Evolutionary conservation across 768 basidiomycete species (phyloP).

Genomic region (Pisolithus marmoratus): DNA sequence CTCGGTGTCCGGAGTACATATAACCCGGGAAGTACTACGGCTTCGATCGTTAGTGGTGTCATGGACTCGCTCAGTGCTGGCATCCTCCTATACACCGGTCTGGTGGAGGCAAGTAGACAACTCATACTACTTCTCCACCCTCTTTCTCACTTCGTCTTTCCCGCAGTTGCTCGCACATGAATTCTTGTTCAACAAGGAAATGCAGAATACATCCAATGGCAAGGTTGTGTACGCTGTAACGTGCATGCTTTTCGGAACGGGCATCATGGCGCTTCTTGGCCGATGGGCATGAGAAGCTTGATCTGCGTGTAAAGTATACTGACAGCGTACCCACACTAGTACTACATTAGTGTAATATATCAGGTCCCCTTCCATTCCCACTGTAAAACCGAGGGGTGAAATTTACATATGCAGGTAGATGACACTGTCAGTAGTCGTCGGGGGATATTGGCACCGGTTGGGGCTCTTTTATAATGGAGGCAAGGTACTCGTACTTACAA

Average conservation of each 20-base stretch:
- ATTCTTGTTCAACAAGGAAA: constrained; percentile 85
- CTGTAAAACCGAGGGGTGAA: too few relatives aligned
- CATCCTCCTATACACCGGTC: constrained; percentile 81
- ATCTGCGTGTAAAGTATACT: too few relatives aligned
- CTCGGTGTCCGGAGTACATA: constrained; percentile 72
- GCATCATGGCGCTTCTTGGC: constrained; percentile 87
- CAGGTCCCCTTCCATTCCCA: too few relatives aligned
- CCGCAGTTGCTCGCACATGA: constrained; percentile 86
- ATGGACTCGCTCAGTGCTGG: constrained; percentile 84
- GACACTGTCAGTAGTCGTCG: too few relatives aligned
- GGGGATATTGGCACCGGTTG: too few relatives aligned
- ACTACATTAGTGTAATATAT: too few relatives aligned
- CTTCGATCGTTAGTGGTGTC: constrained; percentile 77
- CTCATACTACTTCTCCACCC: too few relatives aligned
- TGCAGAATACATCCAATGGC: constrained; percentile 62
- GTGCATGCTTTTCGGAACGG: constrained; percentile 81
- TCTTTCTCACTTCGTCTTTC: not conserved
- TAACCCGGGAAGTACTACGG: constrained; percentile 71
- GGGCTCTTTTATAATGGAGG: too few relatives aligned
- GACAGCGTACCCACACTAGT: too few relatives aligned
- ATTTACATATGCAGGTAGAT: too few relatives aligned
- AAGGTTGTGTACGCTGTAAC: constrained; percentile 67
- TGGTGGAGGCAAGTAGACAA: constrained; percentile 59
- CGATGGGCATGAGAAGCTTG: constrained; percentile 63
- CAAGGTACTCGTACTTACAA: too few relatives aligned